phyloP scores from a whole-genome alignment of 1,284 basidiomycete species.

The Tilletia caries region DNA sequence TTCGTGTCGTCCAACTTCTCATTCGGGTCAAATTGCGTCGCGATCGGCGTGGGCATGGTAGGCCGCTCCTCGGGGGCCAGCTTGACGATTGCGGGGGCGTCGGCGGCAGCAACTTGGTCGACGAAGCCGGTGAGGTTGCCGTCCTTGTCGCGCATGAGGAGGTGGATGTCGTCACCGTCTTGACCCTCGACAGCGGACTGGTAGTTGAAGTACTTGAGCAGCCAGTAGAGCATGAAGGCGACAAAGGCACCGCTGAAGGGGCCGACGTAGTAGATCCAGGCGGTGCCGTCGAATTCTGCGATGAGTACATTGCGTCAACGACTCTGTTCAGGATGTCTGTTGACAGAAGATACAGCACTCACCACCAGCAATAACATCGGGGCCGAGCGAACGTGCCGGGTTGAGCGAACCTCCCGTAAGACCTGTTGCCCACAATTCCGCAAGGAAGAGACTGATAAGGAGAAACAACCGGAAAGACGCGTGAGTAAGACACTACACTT shows the following conservation, averaged over 20 bases:
- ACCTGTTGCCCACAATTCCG: conserved; percentile 27
- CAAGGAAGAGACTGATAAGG: not conserved
- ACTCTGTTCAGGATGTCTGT: too few relatives aligned
- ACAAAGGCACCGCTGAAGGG: conserved; percentile 33
- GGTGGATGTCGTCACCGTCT: conserved; percentile 16
- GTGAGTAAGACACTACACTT: too few relatives aligned
- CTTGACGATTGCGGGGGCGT: not conserved
- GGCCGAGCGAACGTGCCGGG: conserved; percentile 40
- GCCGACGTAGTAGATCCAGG: conserved; percentile 40
- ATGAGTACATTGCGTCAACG: too few relatives aligned
- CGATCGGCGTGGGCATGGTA: not conserved
- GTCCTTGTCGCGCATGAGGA: conserved; percentile 17
- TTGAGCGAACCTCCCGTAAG: conserved; percentile 45
- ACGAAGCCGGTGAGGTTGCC: conserved; percentile 12
- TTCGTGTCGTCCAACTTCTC: not conserved
- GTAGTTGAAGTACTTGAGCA: conserved; percentile 14
- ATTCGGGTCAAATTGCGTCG: not conserved
- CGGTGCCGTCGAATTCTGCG: conserved; percentile 25
- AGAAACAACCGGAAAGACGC: too few relatives aligned
- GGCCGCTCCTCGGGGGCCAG: conserved; percentile 10
- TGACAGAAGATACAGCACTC: too few relatives aligned
- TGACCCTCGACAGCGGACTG: conserved; percentile 12
- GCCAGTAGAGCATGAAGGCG: conserved; percentile 7
- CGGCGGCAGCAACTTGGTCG: conserved; percentile 43
- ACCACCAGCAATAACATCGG: conserved; percentile 24